Percentiles rank a stretch among this genome's conserved stretches.
These are phyloP conservation scores for Francoa sonchifolia DNA, from an alignment of 441 rosid genomes.

Conservation along the genomic window DNA sequence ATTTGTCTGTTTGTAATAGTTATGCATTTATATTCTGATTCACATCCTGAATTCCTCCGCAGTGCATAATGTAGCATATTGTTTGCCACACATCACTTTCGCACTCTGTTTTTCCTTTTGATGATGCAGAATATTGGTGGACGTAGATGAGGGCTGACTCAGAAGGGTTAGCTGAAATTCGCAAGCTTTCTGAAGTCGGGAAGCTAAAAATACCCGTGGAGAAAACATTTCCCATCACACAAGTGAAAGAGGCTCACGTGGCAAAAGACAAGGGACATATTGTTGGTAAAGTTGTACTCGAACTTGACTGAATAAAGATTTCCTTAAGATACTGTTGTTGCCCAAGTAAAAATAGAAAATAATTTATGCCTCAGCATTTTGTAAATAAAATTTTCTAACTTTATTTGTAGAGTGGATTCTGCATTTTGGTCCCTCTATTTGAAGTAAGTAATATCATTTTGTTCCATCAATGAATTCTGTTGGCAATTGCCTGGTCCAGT, in stretches of 20 bases:
- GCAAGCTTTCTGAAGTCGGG: constrained; percentile 54
- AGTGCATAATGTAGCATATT: neutral
- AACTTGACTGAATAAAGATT: constrained; percentile 32
- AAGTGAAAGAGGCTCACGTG: constrained; percentile 74
- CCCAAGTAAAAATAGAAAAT: neutral
- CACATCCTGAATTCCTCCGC: neutral
- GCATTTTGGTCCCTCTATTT: neutral
- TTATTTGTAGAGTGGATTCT: constrained; percentile 2
- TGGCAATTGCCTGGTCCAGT: no score
- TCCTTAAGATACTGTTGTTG: neutral
- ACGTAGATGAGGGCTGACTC: constrained; percentile 85
- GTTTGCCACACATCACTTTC: neutral
- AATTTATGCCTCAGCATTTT: neutral
- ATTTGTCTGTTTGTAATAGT: no score
- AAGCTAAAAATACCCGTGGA: constrained; percentile 72
- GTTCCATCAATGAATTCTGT: no score
- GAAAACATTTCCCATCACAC: constrained; percentile 60
- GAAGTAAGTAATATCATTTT: constrained; percentile 7
- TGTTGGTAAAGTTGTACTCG: constrained; percentile 76
- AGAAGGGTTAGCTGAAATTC: constrained; percentile 72
- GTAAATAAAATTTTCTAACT: constrained; percentile 2
- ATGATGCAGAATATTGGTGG: constrained; percentile 66
- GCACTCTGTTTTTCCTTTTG: constrained; percentile 1
- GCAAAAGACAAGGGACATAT: constrained; percentile 61
- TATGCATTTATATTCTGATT: no score